Base-by-base conservation (phyloP, 306 rosid species). In the Cucurbita pepo region DNA sequence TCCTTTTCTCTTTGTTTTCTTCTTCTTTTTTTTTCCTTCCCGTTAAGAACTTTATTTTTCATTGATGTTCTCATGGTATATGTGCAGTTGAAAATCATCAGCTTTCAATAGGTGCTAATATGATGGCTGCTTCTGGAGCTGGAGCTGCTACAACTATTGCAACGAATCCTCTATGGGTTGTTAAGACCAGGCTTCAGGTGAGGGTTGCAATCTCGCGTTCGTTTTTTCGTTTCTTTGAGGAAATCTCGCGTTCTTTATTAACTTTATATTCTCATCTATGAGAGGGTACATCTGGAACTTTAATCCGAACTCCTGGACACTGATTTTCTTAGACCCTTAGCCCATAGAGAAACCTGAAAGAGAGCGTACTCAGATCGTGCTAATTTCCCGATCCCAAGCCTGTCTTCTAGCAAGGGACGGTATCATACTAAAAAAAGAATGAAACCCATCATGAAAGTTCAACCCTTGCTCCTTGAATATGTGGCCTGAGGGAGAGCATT, bases 111-210 rank as follows among this genome's bases (percentile, higher is more conserved):
- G 97, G 97, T 79, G 88, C 97, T 78, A 86, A 91, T 34, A 54
- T 91, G 91, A 9, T 83, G 61, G 97, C 97, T 79, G 97, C 97
- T 79, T 77, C 94, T 65, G 91, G 91, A 78, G 97, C 97, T 82
- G 94, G 97, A 76, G 96, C 89, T 87, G 86, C 94, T 40, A 89
- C 96, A 72, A 79, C 91, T 62, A 79, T 87, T 84, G 84, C 82
- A 58, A 91, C 93, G 57, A 91, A 91, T 83, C 97, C 97, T 12
- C 91, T 91, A 55, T 91, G 96, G 97, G 97, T 91, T 75, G 97
- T 91, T 71, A 91, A 91, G 90, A 91, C 96, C 72, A 89, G 97
- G 77, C 84, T 91, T 76, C 96, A 91, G 77, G 97, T 91, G 44
- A 48, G 87, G 80, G 77, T 81, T 79, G 73, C 77, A 78, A 30